Evolutionary conservation across 2,329 filamentous ascomycete genomes (phyloP), one percentile per base, ranked within the genome.

Genomic region (Diaporthe ampelina): DNA sequence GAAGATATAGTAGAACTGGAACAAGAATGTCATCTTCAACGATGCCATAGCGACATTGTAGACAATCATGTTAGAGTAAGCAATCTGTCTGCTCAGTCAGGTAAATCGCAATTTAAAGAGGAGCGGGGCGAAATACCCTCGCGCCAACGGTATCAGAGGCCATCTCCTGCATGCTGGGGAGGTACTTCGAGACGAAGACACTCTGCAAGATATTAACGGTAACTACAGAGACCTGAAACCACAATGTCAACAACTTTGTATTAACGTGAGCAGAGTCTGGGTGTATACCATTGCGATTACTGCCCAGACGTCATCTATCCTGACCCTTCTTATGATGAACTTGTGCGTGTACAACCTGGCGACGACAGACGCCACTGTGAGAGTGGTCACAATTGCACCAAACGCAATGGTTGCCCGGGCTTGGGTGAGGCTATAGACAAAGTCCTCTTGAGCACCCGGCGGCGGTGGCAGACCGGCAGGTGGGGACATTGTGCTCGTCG

Each of bases 1-100:
- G 59, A 63, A 63, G 17, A 63, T 48, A 1, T 63, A 11, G 15
- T 63, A 63, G 59, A 63, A 63, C 7, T 63, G 59, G 9, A 63
- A 63, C 21, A 63, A 29, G 59, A 63, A 48, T 13, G 59, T 63
- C 59, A 63, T 63, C 59, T 63, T 63, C 40, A 63, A 48, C 37
- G 59, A 63, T 63, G 59, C 59, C 59, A 63, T 63, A 24, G 37
- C 59, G 17, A 63, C 10, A 24, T 63, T 63, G 59, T 48, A 63
- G 24, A 19, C 11, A 32, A 63, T 63, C 59, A 63, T 63, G 4
- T 10, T 63, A n/a, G 24, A 24, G 40, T 63, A 63, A 15, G 40
- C 59, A 63, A 63, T 63, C 59, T 63, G 9, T 63, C 11, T 10
- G 11, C 9, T 29, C n/a, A 9, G 40, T 63, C n/a, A 63, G 59